Base-by-base conservation (phyloP, 108 stramenopile species). In the Pseudonitzschia pungens region DNA sequence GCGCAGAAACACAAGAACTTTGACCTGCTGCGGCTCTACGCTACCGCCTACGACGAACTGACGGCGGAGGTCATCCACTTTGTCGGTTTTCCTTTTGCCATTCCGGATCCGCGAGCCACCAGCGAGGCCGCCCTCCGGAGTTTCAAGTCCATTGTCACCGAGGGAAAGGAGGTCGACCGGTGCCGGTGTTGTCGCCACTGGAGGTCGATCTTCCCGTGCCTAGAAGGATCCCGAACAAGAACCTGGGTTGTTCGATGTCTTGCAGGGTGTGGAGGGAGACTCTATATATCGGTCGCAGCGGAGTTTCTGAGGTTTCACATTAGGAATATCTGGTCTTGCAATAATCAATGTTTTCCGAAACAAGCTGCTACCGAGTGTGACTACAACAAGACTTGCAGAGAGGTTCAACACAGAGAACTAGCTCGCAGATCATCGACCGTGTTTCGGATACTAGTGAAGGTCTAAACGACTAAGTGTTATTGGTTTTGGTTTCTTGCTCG, bases 91-190 rank as follows among this genome's bases (percentile, higher is more conserved):
- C 80, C 80, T 0, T 71, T 81, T 16, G 15, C 21, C 18, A 21
- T 76, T 24, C 80, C 80, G 21, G 48, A 56, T 31, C 80, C 80
- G 4, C 70, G 80, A 20, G 40, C n/a, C 2, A 74, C 70, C 6
- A 72, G 72, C 45, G 80, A 81, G 0, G 33, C 54, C 20, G 75
- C 80, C 0, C 52, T 81, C 18, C 75, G 80, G 16, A 81, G 59
- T 72, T 81, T 81, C 50, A 81, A 70, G 26, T 32, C 45, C 59
- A 81, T 81, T 31, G 70, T 81, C 21, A 81, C 71, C 21, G 80
- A 81, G 65, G 80, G 80, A 40, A 63, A 71, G 41, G 33, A 75
- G 71, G 28, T 60, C 55, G 20, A 45, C 58, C 62, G 74, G 0
- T 65, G 56, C 1, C 51, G 56, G 45, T 48, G 45, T 3, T 26